phyloP scores from a whole-genome alignment of 768 basidiomycete species.

The Psilocybe cyanescens region DNA sequence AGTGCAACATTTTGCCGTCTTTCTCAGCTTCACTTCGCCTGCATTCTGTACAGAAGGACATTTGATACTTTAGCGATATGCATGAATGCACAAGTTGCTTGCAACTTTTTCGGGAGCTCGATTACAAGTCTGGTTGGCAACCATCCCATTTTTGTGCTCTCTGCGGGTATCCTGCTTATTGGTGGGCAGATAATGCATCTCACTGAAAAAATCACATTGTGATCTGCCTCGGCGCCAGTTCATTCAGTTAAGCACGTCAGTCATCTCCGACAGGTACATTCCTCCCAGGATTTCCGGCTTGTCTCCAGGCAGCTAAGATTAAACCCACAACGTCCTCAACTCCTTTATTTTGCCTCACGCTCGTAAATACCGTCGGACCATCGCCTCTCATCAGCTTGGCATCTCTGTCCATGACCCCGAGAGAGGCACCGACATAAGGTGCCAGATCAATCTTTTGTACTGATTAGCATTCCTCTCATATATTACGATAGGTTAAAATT shows the following conservation, averaged over 20 bases:
- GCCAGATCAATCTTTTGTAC: slow-evolving; percentile 84
- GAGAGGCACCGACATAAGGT: slow-evolving; percentile 87
- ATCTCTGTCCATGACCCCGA: slow-evolving; percentile 94
- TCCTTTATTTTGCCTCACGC: slow-evolving; percentile 77
- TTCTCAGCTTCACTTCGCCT: no score
- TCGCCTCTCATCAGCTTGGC: slow-evolving; percentile 92
- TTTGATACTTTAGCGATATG: no score
- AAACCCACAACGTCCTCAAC: slow-evolving; percentile 83
- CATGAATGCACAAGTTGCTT: no score
- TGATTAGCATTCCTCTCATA: neutral
- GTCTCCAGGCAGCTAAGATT: slow-evolving; percentile 87
- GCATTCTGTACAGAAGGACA: no score
- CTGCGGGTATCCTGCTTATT: no score
- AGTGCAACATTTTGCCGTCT: no score
- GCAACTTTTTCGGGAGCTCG: no score
- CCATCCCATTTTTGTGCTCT: no score
- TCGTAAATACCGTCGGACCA: slow-evolving; percentile 92
- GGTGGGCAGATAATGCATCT: no score
- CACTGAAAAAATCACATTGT: no score
- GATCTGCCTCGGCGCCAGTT: no score
- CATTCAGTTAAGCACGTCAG: neutral
- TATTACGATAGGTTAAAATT: neutral
- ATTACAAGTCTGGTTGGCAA: no score
- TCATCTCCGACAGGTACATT: slow-evolving; percentile 49
- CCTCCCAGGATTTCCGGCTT: slow-evolving; percentile 75